A percentile compares a stretch with the other conserved stretches of the same genome.
These are phyloP conservation scores for Cornus florida DNA, from an alignment of 148 eudicot genomes.

Conservation along the genomic window DNA sequence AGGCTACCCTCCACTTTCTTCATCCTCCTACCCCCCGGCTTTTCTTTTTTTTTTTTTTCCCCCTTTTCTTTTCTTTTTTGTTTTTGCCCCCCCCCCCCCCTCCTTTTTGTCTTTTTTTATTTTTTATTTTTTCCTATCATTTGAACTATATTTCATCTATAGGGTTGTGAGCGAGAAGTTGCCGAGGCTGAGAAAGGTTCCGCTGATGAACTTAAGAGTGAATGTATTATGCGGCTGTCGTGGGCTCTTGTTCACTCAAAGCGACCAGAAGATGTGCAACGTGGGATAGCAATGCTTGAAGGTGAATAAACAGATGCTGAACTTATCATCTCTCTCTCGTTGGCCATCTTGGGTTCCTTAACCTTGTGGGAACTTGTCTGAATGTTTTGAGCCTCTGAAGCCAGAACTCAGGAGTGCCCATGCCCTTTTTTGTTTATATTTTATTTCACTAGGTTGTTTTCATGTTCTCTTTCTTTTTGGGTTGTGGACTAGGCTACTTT, in stretches of 20 bases:
- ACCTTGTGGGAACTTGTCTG: background rate
- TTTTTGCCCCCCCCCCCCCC: background rate
- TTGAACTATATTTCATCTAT: conserved; percentile 8
- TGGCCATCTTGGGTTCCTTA: background rate
- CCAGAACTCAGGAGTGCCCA: background rate
- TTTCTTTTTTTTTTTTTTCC: background rate
- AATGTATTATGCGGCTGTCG: conserved; percentile 55
- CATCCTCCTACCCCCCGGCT: background rate
- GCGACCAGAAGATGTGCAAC: conserved; percentile 51
- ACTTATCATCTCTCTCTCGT: background rate
- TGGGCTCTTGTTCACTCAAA: conserved; percentile 73
- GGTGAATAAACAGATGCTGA: conserved; percentile 19
- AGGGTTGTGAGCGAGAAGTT: conserved; percentile 69
- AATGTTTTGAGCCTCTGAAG: background rate
- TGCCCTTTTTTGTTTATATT: background rate
- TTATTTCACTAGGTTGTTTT: too few relatives aligned
- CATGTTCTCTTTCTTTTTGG: background rate
- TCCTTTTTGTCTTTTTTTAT: background rate
- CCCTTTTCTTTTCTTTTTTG: background rate
- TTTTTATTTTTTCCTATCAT: background rate
- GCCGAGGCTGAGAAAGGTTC: conserved; percentile 51
- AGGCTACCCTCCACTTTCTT: too few relatives aligned
- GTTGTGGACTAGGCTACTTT: background rate
- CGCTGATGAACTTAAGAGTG: conserved; percentile 39
- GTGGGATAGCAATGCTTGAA: conserved; percentile 71